These are phyloP conservation scores for Globisporangium echinulatum DNA, from an alignment of 352 stramenopile species.

Conservation along the genomic window DNA sequence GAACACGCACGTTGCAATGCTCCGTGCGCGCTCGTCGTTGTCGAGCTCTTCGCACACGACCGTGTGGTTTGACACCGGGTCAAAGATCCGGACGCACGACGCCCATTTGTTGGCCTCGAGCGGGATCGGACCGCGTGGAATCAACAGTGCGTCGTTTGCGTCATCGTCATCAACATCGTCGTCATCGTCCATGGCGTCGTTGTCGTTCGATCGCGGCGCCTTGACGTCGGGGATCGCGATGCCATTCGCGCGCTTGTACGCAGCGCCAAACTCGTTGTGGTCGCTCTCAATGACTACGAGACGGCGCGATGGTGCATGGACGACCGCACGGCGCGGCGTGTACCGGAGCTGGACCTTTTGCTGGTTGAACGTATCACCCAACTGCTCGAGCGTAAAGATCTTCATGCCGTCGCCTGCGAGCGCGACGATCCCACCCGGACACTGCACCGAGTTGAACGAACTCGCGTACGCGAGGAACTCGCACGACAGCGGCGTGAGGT, in stretches of 20 bases:
- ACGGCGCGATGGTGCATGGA: slow-evolving; percentile 82
- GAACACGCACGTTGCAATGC: slow-evolving; percentile 92
- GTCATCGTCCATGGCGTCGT: slow-evolving; percentile 25
- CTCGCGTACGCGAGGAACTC: slow-evolving; percentile 93
- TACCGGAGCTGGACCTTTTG: slow-evolving; percentile 94
- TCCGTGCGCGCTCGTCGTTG: slow-evolving; percentile 91
- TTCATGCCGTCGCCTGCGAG: slow-evolving; percentile 94
- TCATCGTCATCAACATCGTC: slow-evolving; percentile 90
- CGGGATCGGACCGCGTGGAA: slow-evolving; percentile 52
- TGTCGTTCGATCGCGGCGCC: not conserved
- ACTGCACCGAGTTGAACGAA: slow-evolving; percentile 95
- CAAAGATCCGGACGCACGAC: slow-evolving; percentile 96
- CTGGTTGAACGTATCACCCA: slow-evolving; percentile 97
- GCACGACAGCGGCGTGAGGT: slow-evolving; percentile 95
- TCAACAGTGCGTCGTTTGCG: slow-evolving; percentile 62
- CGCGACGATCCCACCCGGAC: slow-evolving; percentile 95
- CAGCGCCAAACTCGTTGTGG: slow-evolving; percentile 93
- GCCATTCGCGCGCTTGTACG: slow-evolving; percentile 85
- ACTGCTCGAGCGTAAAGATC: slow-evolving; percentile 95
- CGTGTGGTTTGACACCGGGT: slow-evolving; percentile 88
- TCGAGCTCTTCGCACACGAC: slow-evolving; percentile 90
- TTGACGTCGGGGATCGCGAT: slow-evolving; percentile 56
- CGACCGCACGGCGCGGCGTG: slow-evolving; percentile 94
- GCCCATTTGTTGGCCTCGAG: slow-evolving; percentile 88
- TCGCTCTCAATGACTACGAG: slow-evolving; percentile 98